Percentiles rank a stretch among this genome's conserved stretches.
Evolutionary conservation across 78 protist genomes (phyloP).

Genomic region (Dictyostelium intermedium): DNA sequence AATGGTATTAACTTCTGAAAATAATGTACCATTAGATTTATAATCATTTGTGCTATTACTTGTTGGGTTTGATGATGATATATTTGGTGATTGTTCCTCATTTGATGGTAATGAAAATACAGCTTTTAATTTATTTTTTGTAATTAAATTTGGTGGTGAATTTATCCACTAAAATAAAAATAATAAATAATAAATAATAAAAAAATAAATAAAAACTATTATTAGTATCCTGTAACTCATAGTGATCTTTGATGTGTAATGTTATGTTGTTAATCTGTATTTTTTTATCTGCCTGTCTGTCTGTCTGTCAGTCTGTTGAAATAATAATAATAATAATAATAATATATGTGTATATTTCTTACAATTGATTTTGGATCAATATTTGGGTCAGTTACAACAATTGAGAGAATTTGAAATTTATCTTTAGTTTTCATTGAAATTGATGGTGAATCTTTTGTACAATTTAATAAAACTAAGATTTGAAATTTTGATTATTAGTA

Average conservation of each 20-base stretch:
- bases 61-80: neutral
- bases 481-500: neutral
- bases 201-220: too few species aligned
- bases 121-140: slow-evolving; percentile 71
- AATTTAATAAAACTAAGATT: slow-evolving; percentile 46
- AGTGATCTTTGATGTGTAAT: neutral
- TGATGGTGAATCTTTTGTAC: slow-evolving; percentile 67
- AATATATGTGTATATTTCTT: too few species aligned
- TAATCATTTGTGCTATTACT: neutral
- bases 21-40: neutral
- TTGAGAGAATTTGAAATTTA: slow-evolving; percentile 73
- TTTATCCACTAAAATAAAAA: slow-evolving; percentile 31
- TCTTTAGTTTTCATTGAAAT: slow-evolving; percentile 72
- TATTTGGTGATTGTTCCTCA: neutral
- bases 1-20: neutral
- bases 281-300: too few species aligned
- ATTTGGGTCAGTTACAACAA: slow-evolving; percentile 19
- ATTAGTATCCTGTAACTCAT: neutral
- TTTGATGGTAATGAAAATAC: slow-evolving; percentile 44
- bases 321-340: too few species aligned
- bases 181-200: neutral
- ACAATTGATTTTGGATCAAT: slow-evolving; percentile 64
- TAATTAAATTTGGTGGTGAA: slow-evolving; percentile 22
- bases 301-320: too few species aligned
- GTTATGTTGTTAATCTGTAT: neutral